Percentiles rank a stretch among this genome's conserved stretches.
Conservation (phyloP, 805 yeast species). For the Lipomyces orientalis region DNA sequence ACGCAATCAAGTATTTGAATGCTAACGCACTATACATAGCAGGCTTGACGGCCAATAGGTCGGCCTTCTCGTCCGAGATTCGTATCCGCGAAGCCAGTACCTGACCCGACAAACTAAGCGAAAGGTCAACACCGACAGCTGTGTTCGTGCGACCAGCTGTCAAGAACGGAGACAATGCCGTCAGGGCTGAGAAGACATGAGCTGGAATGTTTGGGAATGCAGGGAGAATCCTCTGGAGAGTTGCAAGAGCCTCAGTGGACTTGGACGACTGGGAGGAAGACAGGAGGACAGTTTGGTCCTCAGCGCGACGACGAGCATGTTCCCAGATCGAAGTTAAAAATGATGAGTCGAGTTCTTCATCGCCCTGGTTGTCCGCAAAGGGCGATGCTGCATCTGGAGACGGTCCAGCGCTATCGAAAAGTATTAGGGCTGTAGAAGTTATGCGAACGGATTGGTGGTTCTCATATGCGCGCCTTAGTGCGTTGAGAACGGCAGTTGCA, state of each 20-base stretch:
- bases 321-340: slow-evolving; percentile 47
- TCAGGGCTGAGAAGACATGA: slow-evolving; percentile 45
- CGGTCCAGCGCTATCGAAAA: slow-evolving; percentile 14
- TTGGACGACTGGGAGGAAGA: slow-evolving; percentile 21
- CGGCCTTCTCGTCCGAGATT: slow-evolving; percentile 30
- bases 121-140: slow-evolving; percentile 28
- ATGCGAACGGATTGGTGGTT: slow-evolving; percentile 14
- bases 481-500: slow-evolving; percentile 20
- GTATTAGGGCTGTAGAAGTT: slow-evolving; percentile 26
- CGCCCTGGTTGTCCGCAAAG: slow-evolving; percentile 4
- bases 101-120: slow-evolving; percentile 32
- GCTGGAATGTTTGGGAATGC: slow-evolving; percentile 47
- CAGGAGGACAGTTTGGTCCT: slow-evolving; percentile 49
- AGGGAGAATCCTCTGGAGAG: slow-evolving; percentile 35
- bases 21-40: slow-evolving; percentile 20
- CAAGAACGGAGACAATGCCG: slow-evolving; percentile 48
- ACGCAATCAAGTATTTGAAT: slow-evolving; percentile 22
- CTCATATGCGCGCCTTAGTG: slow-evolving; percentile 22
- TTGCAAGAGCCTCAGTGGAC: slow-evolving; percentile 18
- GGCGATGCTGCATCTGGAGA: not conserved
- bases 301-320: slow-evolving; percentile 49
- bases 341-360: slow-evolving; percentile 42
- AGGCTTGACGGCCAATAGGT: slow-evolving; percentile 9
- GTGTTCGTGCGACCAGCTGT: slow-evolving; percentile 41
- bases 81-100: slow-evolving; percentile 30